Conservation (phyloP, 495 filamentous ascomycete species). For the Rusavskia elegans region DNA sequence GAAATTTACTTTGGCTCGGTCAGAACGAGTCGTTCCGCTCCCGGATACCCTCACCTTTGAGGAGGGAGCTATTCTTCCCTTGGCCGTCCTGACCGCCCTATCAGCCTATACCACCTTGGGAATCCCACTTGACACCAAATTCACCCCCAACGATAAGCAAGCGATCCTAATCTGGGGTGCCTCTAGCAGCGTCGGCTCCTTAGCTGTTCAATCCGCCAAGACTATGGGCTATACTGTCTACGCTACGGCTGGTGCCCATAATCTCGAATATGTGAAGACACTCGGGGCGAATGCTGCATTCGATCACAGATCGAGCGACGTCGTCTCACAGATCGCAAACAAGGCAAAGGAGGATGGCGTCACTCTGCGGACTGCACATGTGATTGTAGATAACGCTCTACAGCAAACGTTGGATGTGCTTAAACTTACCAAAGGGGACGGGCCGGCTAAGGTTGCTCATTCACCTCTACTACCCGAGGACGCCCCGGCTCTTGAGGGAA, state of each 20-base stretch:
- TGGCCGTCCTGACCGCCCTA: conserved; percentile 22
- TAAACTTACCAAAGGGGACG: conserved; percentile 19
- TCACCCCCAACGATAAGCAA: conserved; percentile 15
- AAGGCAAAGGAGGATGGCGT: conserved; percentile 25
- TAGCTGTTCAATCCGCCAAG: conserved; percentile 26
- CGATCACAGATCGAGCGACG: conserved; percentile 28
- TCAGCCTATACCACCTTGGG: conserved; percentile 22
- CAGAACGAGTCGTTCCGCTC: conserved; percentile 17
- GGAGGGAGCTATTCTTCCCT: conserved; percentile 27
- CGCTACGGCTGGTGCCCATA: conserved; percentile 29
- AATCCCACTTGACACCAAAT: conserved; percentile 16
- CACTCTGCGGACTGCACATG: conserved; percentile 19
- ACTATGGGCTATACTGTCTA: conserved; percentile 29
- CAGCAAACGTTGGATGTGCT: conserved; percentile 21
- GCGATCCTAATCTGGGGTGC: conserved; percentile 34
- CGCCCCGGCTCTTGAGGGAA: conserved; percentile 18
- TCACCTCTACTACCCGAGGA: conserved; percentile 18
- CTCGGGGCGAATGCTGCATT: conserved; percentile 34
- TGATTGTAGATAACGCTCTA: conserved; percentile 24
- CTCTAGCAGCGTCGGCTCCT: conserved; percentile 26
- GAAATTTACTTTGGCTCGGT: conserved; percentile 21
- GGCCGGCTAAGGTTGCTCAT: conserved; percentile 24
- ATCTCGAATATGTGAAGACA: conserved; percentile 26
- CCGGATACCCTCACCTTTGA: conserved; percentile 26
- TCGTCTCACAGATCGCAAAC: conserved; percentile 27